Evolutionary conservation across 2,329 filamentous ascomycete genomes (phyloP).

Genomic region (Chaetomium globosum): DNA sequence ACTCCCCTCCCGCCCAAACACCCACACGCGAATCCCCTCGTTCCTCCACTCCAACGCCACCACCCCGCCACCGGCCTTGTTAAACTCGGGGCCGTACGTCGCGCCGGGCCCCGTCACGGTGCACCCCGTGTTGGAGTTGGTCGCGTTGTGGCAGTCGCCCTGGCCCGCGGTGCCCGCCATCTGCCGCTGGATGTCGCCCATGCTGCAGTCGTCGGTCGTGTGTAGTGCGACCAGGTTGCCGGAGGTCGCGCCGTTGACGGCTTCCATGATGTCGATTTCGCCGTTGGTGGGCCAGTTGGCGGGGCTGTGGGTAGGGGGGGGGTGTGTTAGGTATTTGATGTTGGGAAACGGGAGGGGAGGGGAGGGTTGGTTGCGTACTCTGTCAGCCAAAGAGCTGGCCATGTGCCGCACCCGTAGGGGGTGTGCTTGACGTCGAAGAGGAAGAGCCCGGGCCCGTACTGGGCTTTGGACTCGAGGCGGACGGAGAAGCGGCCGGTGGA

Average conservation of each 20-base stretch:
- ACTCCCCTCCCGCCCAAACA: slow-evolving; percentile 53
- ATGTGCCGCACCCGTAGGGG: slow-evolving; percentile 65
- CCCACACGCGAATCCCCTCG: slow-evolving; percentile 66
- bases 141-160: slow-evolving; percentile 54
- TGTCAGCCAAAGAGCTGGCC: slow-evolving; percentile 68
- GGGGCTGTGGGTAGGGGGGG: slow-evolving; percentile 34
- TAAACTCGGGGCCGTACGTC: slow-evolving; percentile 57
- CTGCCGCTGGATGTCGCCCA: slow-evolving; percentile 56
- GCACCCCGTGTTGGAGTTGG: slow-evolving; percentile 60
- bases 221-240: slow-evolving; percentile 65
- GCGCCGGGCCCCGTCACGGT: slow-evolving; percentile 50
- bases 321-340: background rate
- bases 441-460: slow-evolving; percentile 66
- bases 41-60: slow-evolving; percentile 64
- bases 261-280: slow-evolving; percentile 66
- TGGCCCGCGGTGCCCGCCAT: slow-evolving; percentile 51
- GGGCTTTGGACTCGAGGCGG: slow-evolving; percentile 61
- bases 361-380: slow-evolving; percentile 45
- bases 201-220: slow-evolving; percentile 55
- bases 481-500: slow-evolving; percentile 65
- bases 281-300: slow-evolving; percentile 65
- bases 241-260: slow-evolving; percentile 55
- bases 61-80: slow-evolving; percentile 58
- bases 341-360: background rate
- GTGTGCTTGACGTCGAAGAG: slow-evolving; percentile 67